phyloP scores from a whole-genome alignment of 2,329 filamentous ascomycete species.

The Cordyceps militaris region DNA sequence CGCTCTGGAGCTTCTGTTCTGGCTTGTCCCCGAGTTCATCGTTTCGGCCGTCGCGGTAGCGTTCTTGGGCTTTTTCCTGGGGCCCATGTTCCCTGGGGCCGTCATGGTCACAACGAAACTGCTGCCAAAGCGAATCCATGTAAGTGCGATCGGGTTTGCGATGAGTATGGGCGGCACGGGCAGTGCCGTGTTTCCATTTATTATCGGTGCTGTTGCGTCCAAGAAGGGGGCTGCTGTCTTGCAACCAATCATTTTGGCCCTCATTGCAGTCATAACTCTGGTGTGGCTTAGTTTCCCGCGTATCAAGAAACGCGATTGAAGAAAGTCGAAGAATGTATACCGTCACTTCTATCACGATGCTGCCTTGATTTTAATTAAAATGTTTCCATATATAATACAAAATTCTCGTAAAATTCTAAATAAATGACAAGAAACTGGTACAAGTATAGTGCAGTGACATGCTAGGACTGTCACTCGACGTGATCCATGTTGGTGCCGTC shows the following conservation, averaged over 20 bases:
- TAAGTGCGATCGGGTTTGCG: constrained; percentile 66
- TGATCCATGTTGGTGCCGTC: constrained; percentile 9
- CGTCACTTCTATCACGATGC: no score
- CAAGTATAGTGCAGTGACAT: background rate
- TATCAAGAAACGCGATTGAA: constrained; percentile 24
- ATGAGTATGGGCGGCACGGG: constrained; percentile 66
- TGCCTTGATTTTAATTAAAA: no score
- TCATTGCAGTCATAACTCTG: constrained; percentile 30
- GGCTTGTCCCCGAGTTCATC: constrained; percentile 53
- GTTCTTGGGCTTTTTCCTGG: constrained; percentile 66
- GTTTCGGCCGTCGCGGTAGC: constrained; percentile 54
- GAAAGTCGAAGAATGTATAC: no score
- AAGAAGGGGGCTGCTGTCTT: constrained; percentile 41
- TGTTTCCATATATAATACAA: no score
- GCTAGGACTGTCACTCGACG: background rate
- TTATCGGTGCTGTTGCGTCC: constrained; percentile 55
- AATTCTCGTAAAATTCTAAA: background rate
- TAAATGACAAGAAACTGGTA: background rate
- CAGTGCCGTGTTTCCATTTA: constrained; percentile 54
- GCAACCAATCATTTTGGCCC: constrained; percentile 42
- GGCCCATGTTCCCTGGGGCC: constrained; percentile 65
- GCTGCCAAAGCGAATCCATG: constrained; percentile 62
- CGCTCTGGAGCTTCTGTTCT: constrained; percentile 53
- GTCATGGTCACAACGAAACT: constrained; percentile 66
- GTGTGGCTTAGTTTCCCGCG: constrained; percentile 32